Evolutionary conservation across 768 basidiomycete genomes (phyloP), one percentile per base, ranked within the genome.

Genomic region (Trametopsis cervina): DNA sequence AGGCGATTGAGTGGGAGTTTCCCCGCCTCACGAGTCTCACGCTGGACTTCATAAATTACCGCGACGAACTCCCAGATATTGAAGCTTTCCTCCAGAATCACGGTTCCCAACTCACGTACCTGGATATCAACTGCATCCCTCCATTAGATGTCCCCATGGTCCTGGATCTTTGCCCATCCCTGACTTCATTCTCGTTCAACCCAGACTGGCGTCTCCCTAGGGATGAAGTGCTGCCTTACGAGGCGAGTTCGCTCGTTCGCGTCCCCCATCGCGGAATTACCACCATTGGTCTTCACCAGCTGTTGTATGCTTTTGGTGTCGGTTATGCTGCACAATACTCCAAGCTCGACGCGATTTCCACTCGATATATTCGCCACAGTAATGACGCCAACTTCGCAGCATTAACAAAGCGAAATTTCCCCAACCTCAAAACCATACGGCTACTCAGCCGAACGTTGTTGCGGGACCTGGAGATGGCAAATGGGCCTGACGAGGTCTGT

Each of bases 311-410:
- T 0, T 89, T 89, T 56, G 82, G 82, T 1, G 81, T 79, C 5
- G 81, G 79, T 23, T 69, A 66, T 37, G 75, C 73, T 3, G 75
- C 70, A 15, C 67, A 62, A 22, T 69, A 69, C 53, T 65, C 71
- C 22, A 47, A 66, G 22, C 57, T 61, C 11, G 72, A 75, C 52
- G 71, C 74, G 0, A 61, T 78, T 26, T 66, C 69, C 11, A 67
- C 72, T 11, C 65, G 65, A 17, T 52, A 59, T 48, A 48, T 66
- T 29, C 71, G 73, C 25, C 73, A 72, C 17, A 74, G 74, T 24
- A 89, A 89, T 57, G 86, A 89, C 45, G 61, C 75, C 54, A 88
- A 83, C 54, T 70, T 89, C 21, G 63, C 69, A 0, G 78, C 82
- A 6, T 67, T 81, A 17, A 76, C 64, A 33, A 70, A 64, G 43